These are phyloP conservation scores for Lablab purpureus DNA, from an alignment of 306 rosid species.

Conservation along the genomic window DNA sequence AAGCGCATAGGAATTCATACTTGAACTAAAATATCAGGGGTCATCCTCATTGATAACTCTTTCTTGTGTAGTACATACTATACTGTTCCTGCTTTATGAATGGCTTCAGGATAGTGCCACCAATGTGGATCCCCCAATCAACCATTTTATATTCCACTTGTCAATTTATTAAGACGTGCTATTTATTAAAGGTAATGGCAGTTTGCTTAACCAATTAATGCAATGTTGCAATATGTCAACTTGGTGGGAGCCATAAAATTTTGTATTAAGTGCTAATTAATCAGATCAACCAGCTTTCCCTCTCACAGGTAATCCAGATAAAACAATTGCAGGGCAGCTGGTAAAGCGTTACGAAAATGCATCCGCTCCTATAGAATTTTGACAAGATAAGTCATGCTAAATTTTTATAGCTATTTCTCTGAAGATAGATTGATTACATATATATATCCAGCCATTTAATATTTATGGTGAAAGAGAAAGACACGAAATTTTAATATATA, in stretches of 20 bases:
- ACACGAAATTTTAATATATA: background rate
- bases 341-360: conserved; percentile 33
- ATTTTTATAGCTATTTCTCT: background rate
- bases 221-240: conserved; percentile 49
- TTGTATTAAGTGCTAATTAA: conserved; percentile 45
- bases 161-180: conserved; percentile 36
- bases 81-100: conserved; percentile 45
- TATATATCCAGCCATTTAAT: background rate
- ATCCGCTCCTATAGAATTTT: background rate
- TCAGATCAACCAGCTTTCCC: conserved; percentile 41
- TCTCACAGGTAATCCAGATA: conserved; percentile 38
- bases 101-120: conserved; percentile 43
- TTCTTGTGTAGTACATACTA: conserved; percentile 27
- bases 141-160: conserved; percentile 45
- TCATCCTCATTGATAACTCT: conserved; percentile 21
- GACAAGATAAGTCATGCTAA: background rate
- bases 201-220: conserved; percentile 37
- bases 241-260: conserved; percentile 55
- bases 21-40: conserved; percentile 26
- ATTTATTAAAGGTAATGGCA: conserved; percentile 21
- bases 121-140: conserved; percentile 59
- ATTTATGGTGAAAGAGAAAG: background rate
- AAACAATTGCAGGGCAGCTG: conserved; percentile 43
- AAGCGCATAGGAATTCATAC: conserved; percentile 9
- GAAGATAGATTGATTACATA: background rate